Evolutionary conservation across 352 stramenopile species (phyloP).

Genomic region (Phytophthora europaea): DNA sequence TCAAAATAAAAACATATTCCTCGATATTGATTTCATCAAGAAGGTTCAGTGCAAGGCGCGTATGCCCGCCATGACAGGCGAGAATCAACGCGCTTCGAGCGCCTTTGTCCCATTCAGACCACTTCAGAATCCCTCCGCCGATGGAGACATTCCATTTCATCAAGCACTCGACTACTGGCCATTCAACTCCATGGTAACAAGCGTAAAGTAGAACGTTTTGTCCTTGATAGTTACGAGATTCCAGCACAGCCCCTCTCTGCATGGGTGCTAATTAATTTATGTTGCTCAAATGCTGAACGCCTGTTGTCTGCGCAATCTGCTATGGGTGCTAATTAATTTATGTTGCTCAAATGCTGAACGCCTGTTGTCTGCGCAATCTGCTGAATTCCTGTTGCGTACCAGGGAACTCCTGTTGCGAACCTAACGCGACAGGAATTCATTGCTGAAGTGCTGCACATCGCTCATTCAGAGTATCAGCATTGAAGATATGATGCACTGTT

Average conservation of each 20-base stretch:
- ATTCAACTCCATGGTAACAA: not conserved
- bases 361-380: slow-evolving; percentile 9
- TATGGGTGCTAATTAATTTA: slow-evolving; percentile 14
- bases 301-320: too few relatives aligned
- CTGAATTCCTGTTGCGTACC: not conserved
- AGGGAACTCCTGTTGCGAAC: slow-evolving; percentile 16
- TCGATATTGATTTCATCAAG: slow-evolving; percentile 22
- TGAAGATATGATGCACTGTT: not conserved
- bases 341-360: slow-evolving; percentile 13
- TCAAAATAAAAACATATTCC: not conserved
- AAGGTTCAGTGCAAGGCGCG: slow-evolving; percentile 8
- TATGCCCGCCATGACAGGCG: slow-evolving; percentile 2
- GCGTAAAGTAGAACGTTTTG: not conserved
- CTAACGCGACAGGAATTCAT: slow-evolving; percentile 14
- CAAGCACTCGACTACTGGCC: not conserved
- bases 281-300: too few relatives aligned
- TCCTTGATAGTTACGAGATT: not conserved
- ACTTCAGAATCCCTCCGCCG: not conserved
- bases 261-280: too few relatives aligned
- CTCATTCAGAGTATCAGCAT: not conserved
- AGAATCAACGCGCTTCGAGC: not conserved
- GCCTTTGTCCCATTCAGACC: not conserved
- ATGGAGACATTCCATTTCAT: not conserved
- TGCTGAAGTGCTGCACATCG: not conserved
- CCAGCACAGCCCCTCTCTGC: not conserved